Conservation (phyloP, 306 rosid species). For the Ammopiptanthus mongolicus region DNA sequence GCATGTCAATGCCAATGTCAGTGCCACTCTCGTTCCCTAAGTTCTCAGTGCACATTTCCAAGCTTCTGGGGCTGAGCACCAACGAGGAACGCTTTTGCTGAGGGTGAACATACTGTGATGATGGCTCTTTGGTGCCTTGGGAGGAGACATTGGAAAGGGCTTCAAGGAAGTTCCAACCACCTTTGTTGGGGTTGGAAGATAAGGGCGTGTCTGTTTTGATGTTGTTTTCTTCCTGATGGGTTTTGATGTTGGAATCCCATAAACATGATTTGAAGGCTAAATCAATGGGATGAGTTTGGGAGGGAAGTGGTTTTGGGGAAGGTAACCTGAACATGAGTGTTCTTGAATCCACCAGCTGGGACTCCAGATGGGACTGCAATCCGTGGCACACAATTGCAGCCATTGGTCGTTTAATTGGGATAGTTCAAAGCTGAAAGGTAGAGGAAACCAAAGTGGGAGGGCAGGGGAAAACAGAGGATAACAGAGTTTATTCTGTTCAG, state of each 20-base stretch:
- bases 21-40: slow-evolving; percentile 84
- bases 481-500: slow-evolving; percentile 12
- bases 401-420: slow-evolving; percentile 24
- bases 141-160: slow-evolving; percentile 27
- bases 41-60: slow-evolving; percentile 77
- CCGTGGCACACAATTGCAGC: slow-evolving; percentile 67
- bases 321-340: slow-evolving; percentile 50
- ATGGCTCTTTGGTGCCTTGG: neutral
- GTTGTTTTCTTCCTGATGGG: slow-evolving; percentile 16
- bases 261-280: slow-evolving; percentile 37
- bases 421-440: neutral
- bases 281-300: slow-evolving; percentile 27
- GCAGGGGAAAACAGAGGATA: neutral
- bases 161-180: slow-evolving; percentile 63
- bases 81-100: slow-evolving; percentile 39
- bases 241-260: slow-evolving; percentile 29
- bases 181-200: slow-evolving; percentile 13
- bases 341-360: slow-evolving; percentile 58
- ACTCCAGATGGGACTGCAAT: slow-evolving; percentile 51
- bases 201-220: neutral
- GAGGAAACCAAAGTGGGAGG: neutral
- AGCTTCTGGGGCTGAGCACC: slow-evolving; percentile 52
- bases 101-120: slow-evolving; percentile 49
- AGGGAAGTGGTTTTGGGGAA: slow-evolving; percentile 29
- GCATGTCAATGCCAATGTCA: slow-evolving; percentile 45